Percentiles rank a stretch among this genome's conserved stretches.
Evolutionary conservation across 2,329 filamentous ascomycete species (phyloP).

Genomic region (Colletotrichum cordylinicola): DNA sequence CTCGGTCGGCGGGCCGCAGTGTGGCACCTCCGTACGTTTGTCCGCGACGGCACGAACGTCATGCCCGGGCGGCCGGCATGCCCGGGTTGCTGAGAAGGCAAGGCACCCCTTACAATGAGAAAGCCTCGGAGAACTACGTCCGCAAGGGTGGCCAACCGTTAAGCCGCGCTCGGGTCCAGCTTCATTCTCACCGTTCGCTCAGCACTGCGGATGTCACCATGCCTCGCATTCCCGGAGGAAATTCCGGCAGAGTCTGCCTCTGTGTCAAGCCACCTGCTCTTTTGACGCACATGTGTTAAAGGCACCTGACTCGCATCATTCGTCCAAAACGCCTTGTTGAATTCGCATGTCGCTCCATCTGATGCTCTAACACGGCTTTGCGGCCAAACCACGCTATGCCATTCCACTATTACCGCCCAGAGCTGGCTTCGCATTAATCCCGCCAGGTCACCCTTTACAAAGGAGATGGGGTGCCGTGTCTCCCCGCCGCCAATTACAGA

Average conservation of each 20-base stretch:
- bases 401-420: not conserved
- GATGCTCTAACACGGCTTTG: not conserved
- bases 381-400: not conserved
- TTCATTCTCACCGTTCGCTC: not conserved
- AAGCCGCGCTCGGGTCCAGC: not conserved
- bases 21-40: constrained; percentile 9
- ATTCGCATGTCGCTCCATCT: not conserved
- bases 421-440: not conserved
- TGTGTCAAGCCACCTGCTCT: not conserved
- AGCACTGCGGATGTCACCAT: not conserved
- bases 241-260: not conserved
- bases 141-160: not conserved
- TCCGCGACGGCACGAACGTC: not conserved
- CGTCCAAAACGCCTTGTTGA: not conserved
- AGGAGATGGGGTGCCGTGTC: not conserved
- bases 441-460: not conserved
- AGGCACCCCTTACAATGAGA: not conserved
- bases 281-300: too few species aligned
- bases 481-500: not conserved
- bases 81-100: not conserved
- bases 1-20: not conserved
- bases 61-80: constrained; percentile 8
- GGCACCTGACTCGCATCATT: not conserved
- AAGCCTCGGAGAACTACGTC: not conserved
- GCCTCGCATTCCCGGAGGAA: not conserved